Evolutionary conservation across 192 early-diverging fungal species (phyloP), one percentile per base, ranked within the genome.

Genomic region (Lunasporangiospora selenospora): DNA sequence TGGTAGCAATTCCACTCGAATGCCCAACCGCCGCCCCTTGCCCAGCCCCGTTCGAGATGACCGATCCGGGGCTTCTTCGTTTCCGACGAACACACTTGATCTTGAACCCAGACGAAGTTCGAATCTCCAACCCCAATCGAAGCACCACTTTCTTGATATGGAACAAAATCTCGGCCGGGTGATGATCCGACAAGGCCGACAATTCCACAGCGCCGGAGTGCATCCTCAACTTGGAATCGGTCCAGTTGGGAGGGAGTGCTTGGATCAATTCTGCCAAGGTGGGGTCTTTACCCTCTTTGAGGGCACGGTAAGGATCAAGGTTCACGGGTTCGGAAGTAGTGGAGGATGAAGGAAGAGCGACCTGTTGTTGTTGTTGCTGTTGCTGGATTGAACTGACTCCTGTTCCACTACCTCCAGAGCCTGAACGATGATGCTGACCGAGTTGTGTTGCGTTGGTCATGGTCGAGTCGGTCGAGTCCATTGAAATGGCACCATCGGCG

Each of bases 171-270:
- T 88, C 88, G 6, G 83, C 81, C 1, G 90, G 90, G 21, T 84
- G 70, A 29, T 83, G 61, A 21, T 83, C 80, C 18, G 89, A 90
- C 39, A 92, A 71, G 7, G 89, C 88, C 34, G 83, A 80, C 16
- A 87, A 77, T 40, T 90, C 89, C 0, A 92, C 87, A 18, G 87
- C 90, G 33, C 90, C 90, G 40, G 89, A 87, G 53, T 90, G 88
- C 21, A 85, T 81, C 23, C 86, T 85, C 55, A 92, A 83, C 48
- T 90, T 87, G 30, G 80, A 69, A 45, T 86, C 76, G 30, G 60
- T 63, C 69, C 69, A 73, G 42, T 73, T 57, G 13, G 57, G 54
- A 31, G 75, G 67, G 51, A 65, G 24, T 27, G 73, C 38, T 29
- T 76, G 65, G 33, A 60, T 63, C 33, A 57, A 19, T 6, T 39